Evolutionary conservation across 2,329 filamentous ascomycete species (phyloP).

Genomic region (Aspergillus pseudonomiae): DNA sequence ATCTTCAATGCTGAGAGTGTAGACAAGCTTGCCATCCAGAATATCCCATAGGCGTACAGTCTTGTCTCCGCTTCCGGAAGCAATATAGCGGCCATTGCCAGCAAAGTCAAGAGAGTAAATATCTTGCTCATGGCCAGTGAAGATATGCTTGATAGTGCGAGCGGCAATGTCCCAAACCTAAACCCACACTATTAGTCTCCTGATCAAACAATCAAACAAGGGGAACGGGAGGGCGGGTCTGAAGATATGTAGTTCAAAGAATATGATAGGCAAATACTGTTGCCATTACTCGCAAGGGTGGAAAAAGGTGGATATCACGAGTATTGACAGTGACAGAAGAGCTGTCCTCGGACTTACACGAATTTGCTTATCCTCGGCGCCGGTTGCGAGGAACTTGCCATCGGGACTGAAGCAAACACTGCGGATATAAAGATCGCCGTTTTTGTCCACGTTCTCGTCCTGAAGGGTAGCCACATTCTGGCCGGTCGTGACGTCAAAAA

Average conservation of each 20-base stretch:
- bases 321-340: neutral
- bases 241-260: neutral
- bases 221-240: neutral
- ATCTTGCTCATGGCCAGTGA: slow-evolving; percentile 96
- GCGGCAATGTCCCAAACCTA: slow-evolving; percentile 92
- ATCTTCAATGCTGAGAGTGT: slow-evolving; percentile 90
- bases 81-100: slow-evolving; percentile 89
- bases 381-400: slow-evolving; percentile 89
- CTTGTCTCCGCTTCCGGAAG: slow-evolving; percentile 90
- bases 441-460: slow-evolving; percentile 82
- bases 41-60: slow-evolving; percentile 97
- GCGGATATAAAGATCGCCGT: slow-evolving; percentile 92
- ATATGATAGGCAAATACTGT: neutral
- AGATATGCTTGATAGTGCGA: slow-evolving; percentile 85
- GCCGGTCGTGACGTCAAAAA: slow-evolving; percentile 88
- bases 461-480: slow-evolving; percentile 87
- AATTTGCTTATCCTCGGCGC: slow-evolving; percentile 96
- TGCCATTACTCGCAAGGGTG: neutral
- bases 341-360: slow-evolving; percentile 61
- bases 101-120: slow-evolving; percentile 97
- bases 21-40: slow-evolving; percentile 76
- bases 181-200: neutral
- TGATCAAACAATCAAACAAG: neutral
- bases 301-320: neutral
- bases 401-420: slow-evolving; percentile 99